Evolutionary conservation across 345 rosid species (phyloP).

Genomic region (Brassica rapa): DNA sequence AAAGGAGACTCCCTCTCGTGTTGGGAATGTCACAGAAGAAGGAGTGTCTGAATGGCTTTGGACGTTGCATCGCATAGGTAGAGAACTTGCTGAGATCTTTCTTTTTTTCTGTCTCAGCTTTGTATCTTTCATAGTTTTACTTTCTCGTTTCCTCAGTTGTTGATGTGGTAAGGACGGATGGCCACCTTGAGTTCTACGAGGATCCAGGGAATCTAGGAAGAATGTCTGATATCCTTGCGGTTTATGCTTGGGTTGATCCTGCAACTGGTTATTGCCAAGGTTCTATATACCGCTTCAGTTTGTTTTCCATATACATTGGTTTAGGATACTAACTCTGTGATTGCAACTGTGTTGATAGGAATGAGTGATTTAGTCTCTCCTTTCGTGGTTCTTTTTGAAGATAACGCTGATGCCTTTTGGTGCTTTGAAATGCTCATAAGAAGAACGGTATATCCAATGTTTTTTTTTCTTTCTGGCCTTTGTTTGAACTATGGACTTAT

Average conservation of each 20-base stretch:
- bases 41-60: slow-evolving; percentile 92
- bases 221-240: slow-evolving; percentile 95
- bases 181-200: slow-evolving; percentile 90
- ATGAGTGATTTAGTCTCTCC: slow-evolving; percentile 97
- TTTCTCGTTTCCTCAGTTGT: slow-evolving; percentile 58
- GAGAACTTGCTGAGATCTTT: neutral
- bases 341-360: slow-evolving; percentile 54
- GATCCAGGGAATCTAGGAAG: slow-evolving; percentile 80
- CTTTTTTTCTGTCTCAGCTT: slow-evolving; percentile 1
- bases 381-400: slow-evolving; percentile 88
- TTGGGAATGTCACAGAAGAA: slow-evolving; percentile 50
- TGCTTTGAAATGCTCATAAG: slow-evolving; percentile 97
- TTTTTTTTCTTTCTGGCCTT: neutral
- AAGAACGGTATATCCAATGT: slow-evolving; percentile 65
- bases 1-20: slow-evolving; percentile 46
- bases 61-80: slow-evolving; percentile 93
- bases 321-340: slow-evolving; percentile 18
- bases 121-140: neutral
- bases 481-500: neutral
- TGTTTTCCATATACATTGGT: too few relatives aligned
- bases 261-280: slow-evolving; percentile 98
- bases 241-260: slow-evolving; percentile 97
- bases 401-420: slow-evolving; percentile 95
- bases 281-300: too few relatives aligned
- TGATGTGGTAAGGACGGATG: slow-evolving; percentile 93